These are phyloP conservation scores for Vitellaria paradoxa DNA, from an alignment of 179 eudicot species.

Conservation along the genomic window DNA sequence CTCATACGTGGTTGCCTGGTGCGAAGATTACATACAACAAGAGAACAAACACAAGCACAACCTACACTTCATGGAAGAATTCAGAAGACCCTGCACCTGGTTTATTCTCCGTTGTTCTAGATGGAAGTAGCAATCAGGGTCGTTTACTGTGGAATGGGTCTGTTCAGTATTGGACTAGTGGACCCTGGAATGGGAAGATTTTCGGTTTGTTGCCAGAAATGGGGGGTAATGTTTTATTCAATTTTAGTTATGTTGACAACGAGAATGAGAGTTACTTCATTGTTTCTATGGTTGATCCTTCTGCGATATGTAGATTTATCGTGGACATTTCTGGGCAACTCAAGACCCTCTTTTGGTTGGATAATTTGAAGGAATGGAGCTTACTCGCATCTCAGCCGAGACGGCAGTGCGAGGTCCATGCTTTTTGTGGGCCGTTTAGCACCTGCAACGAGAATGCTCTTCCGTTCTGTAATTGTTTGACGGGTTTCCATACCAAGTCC, in stretches of 20 bases:
- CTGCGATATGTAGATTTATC: background rate
- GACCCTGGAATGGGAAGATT: constrained; percentile 19
- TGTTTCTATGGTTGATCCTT: background rate
- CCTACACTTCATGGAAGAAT: constrained; percentile 16
- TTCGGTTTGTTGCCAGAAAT: constrained; percentile 9
- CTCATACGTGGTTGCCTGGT: constrained; percentile 6
- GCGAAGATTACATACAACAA: background rate
- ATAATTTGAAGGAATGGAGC: background rate
- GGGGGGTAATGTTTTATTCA: background rate
- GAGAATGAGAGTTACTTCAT: constrained; percentile 7
- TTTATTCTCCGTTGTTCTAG: constrained; percentile 14
- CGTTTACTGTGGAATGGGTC: constrained; percentile 18
- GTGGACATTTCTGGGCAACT: background rate
- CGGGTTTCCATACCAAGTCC: background rate
- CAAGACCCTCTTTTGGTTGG: background rate
- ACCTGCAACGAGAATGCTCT: background rate
- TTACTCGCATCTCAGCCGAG: background rate
- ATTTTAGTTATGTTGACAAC: constrained; percentile 1
- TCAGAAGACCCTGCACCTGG: constrained; percentile 20
- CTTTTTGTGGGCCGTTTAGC: background rate
- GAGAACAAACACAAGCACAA: background rate
- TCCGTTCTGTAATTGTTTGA: background rate
- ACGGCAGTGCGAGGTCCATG: constrained; percentile 1
- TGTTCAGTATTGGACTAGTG: constrained; percentile 25
- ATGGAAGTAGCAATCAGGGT: background rate